These are phyloP conservation scores for Arabis hirsuta DNA, from an alignment of 345 rosid genomes.

Conservation along the genomic window DNA sequence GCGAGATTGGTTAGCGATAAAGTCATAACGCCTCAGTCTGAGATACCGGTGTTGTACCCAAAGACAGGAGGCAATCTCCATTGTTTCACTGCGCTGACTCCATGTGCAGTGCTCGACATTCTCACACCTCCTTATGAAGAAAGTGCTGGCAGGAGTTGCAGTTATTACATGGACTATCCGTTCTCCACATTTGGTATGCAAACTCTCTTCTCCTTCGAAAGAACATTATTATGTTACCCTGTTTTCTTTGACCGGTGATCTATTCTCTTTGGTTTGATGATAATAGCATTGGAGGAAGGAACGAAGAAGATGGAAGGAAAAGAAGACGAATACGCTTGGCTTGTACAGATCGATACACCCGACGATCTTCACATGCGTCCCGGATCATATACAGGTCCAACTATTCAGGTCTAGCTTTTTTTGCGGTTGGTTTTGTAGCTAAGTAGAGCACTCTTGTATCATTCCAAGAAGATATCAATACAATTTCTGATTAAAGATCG, in stretches of 20 bases:
- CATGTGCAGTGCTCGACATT: slow-evolving; percentile 90
- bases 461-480: slow-evolving; percentile 30
- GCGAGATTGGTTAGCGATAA: slow-evolving; percentile 67
- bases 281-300: slow-evolving; percentile 49
- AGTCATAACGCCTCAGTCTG: slow-evolving; percentile 69
- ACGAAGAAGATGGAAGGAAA: slow-evolving; percentile 50
- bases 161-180: slow-evolving; percentile 84
- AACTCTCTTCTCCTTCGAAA: background rate
- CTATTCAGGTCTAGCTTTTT: slow-evolving; percentile 49
- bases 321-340: slow-evolving; percentile 82
- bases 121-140: slow-evolving; percentile 90
- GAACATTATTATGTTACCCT: slow-evolving; percentile 11
- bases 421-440: slow-evolving; percentile 16
- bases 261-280: slow-evolving; percentile 2
- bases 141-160: slow-evolving; percentile 74
- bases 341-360: slow-evolving; percentile 74
- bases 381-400: slow-evolving; percentile 71
- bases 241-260: background rate
- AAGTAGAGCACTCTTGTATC: slow-evolving; percentile 35
- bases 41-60: slow-evolving; percentile 74
- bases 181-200: slow-evolving; percentile 64
- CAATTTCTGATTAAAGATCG: slow-evolving; percentile 5
- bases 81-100: slow-evolving; percentile 87
- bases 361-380: slow-evolving; percentile 80
- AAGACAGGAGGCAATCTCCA: slow-evolving; percentile 88